A percentile compares a stretch with the other conserved stretches of the same genome.
These are phyloP conservation scores for Lasiosphaeria ovina DNA, from an alignment of 495 filamentous ascomycete genomes.

Conservation along the genomic window DNA sequence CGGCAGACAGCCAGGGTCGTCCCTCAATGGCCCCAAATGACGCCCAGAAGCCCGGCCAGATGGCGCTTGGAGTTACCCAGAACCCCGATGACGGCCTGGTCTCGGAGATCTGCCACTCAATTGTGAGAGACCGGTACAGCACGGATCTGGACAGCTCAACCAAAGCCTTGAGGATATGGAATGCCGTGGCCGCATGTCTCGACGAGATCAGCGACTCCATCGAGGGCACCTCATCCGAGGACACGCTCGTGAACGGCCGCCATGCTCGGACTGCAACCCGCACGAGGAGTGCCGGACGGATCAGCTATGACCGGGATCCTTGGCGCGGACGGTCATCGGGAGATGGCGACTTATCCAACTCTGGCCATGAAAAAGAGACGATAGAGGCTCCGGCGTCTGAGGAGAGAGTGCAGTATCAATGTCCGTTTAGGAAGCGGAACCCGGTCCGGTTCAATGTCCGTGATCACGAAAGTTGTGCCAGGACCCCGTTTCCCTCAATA, in stretches of 20 bases:
- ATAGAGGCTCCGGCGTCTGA: no score
- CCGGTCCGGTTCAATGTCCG: conserved; percentile 37
- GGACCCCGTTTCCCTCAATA: conserved; percentile 19
- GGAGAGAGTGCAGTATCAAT: conserved; percentile 19
- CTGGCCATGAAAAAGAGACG: neutral
- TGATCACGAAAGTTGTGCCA: conserved; percentile 33
- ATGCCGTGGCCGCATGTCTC: conserved; percentile 7
- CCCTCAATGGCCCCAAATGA: neutral
- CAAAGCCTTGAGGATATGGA: conserved; percentile 8
- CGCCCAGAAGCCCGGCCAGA: no score
- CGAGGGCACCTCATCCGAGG: neutral
- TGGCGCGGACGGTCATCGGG: neutral
- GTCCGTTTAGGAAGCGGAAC: conserved; percentile 40
- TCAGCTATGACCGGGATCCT: neutral
- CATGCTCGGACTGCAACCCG: neutral
- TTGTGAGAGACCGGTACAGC: conserved; percentile 2
- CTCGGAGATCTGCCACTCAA: conserved; percentile 5
- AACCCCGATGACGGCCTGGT: neutral
- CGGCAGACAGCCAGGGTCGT: neutral
- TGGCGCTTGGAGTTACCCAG: neutral
- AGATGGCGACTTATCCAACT: neutral
- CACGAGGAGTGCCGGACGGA: neutral
- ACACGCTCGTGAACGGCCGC: neutral
- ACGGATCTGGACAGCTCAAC: neutral
- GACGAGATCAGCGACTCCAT: conserved; percentile 11